Conservation (phyloP, 2,329 filamentous ascomycete genomes). For the Phialemonium atrogriseum region DNA sequence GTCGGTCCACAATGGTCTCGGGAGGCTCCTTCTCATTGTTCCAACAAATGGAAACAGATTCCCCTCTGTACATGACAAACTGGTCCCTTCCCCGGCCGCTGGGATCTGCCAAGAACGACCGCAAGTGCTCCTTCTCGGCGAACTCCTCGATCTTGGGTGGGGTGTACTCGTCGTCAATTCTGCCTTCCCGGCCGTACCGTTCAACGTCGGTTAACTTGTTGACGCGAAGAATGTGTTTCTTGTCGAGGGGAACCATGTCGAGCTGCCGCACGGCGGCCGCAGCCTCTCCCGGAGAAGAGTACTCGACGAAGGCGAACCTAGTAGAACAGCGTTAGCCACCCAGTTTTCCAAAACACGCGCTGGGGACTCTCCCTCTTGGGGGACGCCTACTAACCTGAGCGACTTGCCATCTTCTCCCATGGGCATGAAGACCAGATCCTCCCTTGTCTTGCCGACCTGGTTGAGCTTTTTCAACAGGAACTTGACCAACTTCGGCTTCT, state of each 20-base stretch:
- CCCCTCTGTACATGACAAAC: slow-evolving; percentile 88
- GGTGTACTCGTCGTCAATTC: slow-evolving; percentile 84
- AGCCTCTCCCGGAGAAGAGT: slow-evolving; percentile 82
- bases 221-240: slow-evolving; percentile 88
- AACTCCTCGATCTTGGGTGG: slow-evolving; percentile 78
- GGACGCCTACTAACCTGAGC: slow-evolving; percentile 56
- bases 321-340: slow-evolving; percentile 1
- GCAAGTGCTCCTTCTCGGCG: slow-evolving; percentile 84
- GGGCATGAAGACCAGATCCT: slow-evolving; percentile 90
- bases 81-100: slow-evolving; percentile 79
- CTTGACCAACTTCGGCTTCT: slow-evolving; percentile 90
- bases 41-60: slow-evolving; percentile 93
- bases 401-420: slow-evolving; percentile 81
- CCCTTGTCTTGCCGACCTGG: slow-evolving; percentile 72
- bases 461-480: slow-evolving; percentile 92
- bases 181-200: slow-evolving; percentile 87
- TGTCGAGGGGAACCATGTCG: slow-evolving; percentile 82
- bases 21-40: slow-evolving; percentile 92
- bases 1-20: slow-evolving; percentile 82
- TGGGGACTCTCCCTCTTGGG: neutral
- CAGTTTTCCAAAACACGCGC: neutral
- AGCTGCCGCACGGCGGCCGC: slow-evolving; percentile 82
- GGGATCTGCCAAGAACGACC: slow-evolving; percentile 85
- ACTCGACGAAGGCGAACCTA: slow-evolving; percentile 96
- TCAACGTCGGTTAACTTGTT: slow-evolving; percentile 99